These are phyloP conservation scores for Cnidoscolus chayamansa DNA, from an alignment of 441 rosid genomes.

Conservation along the genomic window DNA sequence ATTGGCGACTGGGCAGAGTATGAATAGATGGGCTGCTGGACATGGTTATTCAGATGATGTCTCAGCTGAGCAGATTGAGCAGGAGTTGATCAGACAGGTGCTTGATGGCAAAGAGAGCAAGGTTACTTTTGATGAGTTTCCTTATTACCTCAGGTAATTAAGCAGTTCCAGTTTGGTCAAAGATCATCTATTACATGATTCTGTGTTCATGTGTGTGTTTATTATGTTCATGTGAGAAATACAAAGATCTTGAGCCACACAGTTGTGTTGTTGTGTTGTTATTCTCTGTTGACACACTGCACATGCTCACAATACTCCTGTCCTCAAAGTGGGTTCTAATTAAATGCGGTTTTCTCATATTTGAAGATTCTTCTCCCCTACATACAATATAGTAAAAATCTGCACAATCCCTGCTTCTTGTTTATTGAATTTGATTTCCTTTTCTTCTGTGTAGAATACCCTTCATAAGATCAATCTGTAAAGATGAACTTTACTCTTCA, in stretches of 20 bases:
- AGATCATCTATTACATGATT: no score
- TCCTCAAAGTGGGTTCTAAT: neutral
- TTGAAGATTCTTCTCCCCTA: neutral
- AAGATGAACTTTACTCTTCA: neutral
- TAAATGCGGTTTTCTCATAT: neutral
- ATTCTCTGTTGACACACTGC: constrained; percentile 13
- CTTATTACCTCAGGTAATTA: constrained; percentile 65
- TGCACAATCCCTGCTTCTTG: constrained; percentile 2
- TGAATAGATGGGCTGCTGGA: constrained; percentile 52
- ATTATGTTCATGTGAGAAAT: constrained; percentile 22
- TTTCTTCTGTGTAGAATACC: neutral
- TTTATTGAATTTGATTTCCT: constrained; percentile 4
- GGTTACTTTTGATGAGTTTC: constrained; percentile 71
- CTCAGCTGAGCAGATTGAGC: constrained; percentile 61
- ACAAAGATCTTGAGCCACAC: constrained; percentile 19
- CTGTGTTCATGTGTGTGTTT: neutral
- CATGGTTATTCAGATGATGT: constrained; percentile 39
- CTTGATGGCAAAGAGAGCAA: constrained; percentile 57
- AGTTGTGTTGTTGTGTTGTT: constrained; percentile 14
- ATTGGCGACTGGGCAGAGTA: constrained; percentile 72
- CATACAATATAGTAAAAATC: no score
- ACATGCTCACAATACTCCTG: constrained; percentile 30
- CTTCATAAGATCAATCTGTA: neutral
- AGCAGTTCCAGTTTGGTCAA: no score
- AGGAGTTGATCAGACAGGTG: constrained; percentile 64